Evolutionary conservation across 768 basidiomycete genomes (phyloP), one percentile per base, ranked within the genome.

Genomic region (Serendipita sp.): DNA sequence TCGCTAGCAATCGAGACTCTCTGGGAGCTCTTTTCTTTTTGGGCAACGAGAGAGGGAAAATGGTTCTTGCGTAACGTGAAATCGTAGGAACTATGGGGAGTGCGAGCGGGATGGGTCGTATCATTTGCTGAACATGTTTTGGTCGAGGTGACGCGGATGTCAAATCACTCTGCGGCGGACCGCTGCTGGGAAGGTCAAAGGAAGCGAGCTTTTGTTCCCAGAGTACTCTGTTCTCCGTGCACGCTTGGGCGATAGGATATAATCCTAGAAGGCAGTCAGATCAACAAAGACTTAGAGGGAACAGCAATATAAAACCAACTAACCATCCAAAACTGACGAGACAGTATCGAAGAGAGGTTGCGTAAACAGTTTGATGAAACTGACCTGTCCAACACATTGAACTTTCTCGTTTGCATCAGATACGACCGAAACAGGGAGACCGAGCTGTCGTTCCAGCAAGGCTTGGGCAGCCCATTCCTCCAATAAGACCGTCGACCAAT

Each of bases 381-480:
- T 92, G 16, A 97, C 83, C 74, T 99, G 96, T 28, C 56, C 56
- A 37, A 60, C 1, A 84, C 84, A 67, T 82, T 79, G 32, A 88
- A 91, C 74, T 89, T 88, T 51, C 80, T 75, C 77, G 37, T 79
- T 79, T n/a, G 84, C 78, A 1, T 80, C 79, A 5, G 79, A 75
- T 34, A 75, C 73, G 10, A 82, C 79, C n/a, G 83, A 86, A 13
- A 80, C 76, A 16, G 86, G 85, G 35, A 98, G 77, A 41, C 84
- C 80, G 64, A 92, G 82, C 64, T 84, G 81, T 67, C 82, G 80
- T 73, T 99, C 96, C 3, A 97, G 80, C n/a, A 80, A 77, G 1
- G 92, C 88, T 73, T 99, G 96, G 10, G 83, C 83, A 5, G 83
- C 79, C 96, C 96, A 98, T 75, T 99, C 96, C 64, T 85, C 79